Percentiles rank a stretch among this genome's conserved stretches.
Evolutionary conservation across 2,329 filamentous ascomycete species (phyloP).

Genomic region (Fusarium veterinarium): DNA sequence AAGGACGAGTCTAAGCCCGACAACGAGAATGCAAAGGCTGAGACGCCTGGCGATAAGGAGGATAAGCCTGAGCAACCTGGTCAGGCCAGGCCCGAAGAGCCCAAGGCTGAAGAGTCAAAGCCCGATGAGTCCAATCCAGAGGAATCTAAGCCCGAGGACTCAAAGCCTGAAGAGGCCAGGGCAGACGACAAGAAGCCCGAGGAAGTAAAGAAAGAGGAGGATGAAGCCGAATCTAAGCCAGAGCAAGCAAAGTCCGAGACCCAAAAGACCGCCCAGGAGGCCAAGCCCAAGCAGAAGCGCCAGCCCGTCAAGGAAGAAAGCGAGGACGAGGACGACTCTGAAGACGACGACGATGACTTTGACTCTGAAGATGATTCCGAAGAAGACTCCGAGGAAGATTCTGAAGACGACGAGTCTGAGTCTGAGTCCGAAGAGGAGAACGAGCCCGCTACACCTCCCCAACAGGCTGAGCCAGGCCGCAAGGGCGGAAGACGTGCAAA

Average conservation of each 20-base stretch:
- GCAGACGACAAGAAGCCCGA: conserved; percentile 23
- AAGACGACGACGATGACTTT: conserved; percentile 31
- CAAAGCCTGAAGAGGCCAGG: conserved; percentile 15
- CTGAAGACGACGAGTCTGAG: conserved; percentile 38
- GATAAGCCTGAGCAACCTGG: conserved; percentile 16
- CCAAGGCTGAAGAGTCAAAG: conserved; percentile 1
- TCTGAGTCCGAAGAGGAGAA: conserved; percentile 41
- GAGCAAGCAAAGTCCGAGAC: conserved; percentile 17
- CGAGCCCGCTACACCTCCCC: conserved; percentile 42
- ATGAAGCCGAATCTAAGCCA: conserved; percentile 1
- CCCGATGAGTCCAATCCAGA: conserved; percentile 3
- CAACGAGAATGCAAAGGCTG: conserved; percentile 22
- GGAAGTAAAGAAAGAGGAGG: conserved; percentile 20
- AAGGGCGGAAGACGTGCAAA: conserved; percentile 6
- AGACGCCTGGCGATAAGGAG: conserved; percentile 11
- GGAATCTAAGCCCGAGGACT: neutral
- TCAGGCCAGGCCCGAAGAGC: neutral
- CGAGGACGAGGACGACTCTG: conserved; percentile 29
- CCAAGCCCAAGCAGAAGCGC: conserved; percentile 27
- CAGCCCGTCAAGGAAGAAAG: conserved; percentile 28
- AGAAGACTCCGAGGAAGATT: conserved; percentile 29
- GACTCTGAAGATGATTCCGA: conserved; percentile 36
- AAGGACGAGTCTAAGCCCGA: conserved; percentile 16
- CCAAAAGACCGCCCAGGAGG: conserved; percentile 8
- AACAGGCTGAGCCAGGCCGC: conserved; percentile 24